Conservation (phyloP, 1,139 yeast species). For the Saccharomyces pastorianus region DNA sequence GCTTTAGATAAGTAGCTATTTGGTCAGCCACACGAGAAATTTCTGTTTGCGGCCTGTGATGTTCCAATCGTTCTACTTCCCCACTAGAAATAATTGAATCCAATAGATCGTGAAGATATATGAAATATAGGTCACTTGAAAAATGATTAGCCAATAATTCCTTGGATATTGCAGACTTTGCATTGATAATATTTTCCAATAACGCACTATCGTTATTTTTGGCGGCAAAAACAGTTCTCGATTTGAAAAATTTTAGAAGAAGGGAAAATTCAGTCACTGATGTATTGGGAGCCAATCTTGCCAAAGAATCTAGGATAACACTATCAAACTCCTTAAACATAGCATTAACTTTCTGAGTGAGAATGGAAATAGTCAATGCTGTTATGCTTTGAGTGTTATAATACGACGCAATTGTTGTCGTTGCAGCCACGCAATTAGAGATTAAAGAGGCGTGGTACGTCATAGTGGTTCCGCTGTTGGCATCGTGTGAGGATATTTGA, state of each 20-base stretch:
- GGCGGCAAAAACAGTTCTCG: slow-evolving; percentile 29
- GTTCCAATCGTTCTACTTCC: slow-evolving; percentile 71
- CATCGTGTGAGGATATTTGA: slow-evolving; percentile 5
- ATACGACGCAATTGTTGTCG: slow-evolving; percentile 59
- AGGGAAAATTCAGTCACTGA: slow-evolving; percentile 47
- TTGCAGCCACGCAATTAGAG: slow-evolving; percentile 61
- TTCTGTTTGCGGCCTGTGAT: slow-evolving; percentile 73
- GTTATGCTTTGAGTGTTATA: slow-evolving; percentile 71
- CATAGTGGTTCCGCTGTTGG: slow-evolving; percentile 5
- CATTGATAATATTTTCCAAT: slow-evolving; percentile 36
- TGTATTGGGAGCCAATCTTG: slow-evolving; percentile 44
- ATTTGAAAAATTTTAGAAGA: slow-evolving; percentile 41
- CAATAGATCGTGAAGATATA: slow-evolving; percentile 60
- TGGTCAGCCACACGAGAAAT: slow-evolving; percentile 71
- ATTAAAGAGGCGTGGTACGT: slow-evolving; percentile 26
- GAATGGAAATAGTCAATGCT: slow-evolving; percentile 72
- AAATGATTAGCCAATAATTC: slow-evolving; percentile 35
- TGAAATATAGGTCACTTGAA: slow-evolving; percentile 40
- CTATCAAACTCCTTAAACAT: slow-evolving; percentile 36
- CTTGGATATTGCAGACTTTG: slow-evolving; percentile 48
- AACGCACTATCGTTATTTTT: slow-evolving; percentile 32
- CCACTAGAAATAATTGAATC: slow-evolving; percentile 68
- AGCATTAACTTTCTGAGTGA: slow-evolving; percentile 65
- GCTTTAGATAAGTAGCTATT: slow-evolving; percentile 59
- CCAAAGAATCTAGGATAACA: slow-evolving; percentile 43